Percentiles rank a stretch among this genome's conserved stretches.
Evolutionary conservation across 2,329 filamentous ascomycete species (phyloP).

Genomic region (Capronia americana): DNA sequence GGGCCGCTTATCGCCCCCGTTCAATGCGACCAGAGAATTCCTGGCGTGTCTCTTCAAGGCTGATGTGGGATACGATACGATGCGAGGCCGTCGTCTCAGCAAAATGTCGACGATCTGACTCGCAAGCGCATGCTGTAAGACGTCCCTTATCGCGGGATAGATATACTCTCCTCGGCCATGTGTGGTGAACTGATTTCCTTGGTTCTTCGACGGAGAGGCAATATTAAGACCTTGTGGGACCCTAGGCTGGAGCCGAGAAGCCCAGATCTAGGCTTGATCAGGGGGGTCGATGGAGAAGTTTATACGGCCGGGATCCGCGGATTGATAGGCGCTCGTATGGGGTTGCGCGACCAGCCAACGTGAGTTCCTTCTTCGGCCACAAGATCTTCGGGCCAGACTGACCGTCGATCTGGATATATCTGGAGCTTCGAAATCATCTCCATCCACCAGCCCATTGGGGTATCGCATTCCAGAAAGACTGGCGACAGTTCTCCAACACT

Average conservation of each 20-base stretch:
- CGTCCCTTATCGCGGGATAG: constrained; percentile 12
- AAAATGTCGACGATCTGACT: background rate
- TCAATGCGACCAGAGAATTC: background rate
- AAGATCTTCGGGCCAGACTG: background rate
- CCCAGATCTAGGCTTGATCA: constrained; percentile 14
- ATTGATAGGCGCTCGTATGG: too few relatives aligned
- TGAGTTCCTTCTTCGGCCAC: background rate
- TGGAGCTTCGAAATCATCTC: constrained; percentile 17
- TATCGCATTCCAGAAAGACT: constrained; percentile 5
- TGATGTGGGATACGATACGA: background rate
- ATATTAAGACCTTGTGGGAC: background rate
- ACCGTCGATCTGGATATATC: background rate
- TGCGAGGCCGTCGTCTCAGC: background rate
- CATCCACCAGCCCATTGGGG: constrained; percentile 30
- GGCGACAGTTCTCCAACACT: background rate
- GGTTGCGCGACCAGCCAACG: too few relatives aligned
- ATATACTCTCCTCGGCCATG: background rate
- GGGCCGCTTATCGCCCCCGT: background rate
- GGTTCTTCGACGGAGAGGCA: background rate
- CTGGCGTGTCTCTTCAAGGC: background rate
- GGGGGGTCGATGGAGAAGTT: constrained; percentile 34
- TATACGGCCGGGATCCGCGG: background rate
- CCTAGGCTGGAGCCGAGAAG: background rate
- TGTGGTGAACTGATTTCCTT: background rate
- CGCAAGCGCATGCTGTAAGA: background rate